Evolutionary conservation across 371 early-diverging fungal genomes (phyloP).

Genomic region (Astathelohania contejeani): DNA sequence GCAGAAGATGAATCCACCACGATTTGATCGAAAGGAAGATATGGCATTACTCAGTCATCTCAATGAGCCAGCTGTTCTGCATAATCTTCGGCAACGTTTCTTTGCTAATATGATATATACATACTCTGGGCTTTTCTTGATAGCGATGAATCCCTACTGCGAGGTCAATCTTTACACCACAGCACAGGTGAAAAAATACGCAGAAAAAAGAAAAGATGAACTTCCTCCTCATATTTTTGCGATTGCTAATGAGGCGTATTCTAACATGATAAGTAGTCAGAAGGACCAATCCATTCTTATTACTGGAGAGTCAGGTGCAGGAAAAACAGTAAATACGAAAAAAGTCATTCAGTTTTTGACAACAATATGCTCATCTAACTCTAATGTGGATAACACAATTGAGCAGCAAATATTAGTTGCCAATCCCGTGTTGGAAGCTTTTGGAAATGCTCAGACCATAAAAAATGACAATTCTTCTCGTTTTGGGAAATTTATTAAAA

Average conservation of each 20-base stretch:
- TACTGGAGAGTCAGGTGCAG: slow-evolving; percentile 98
- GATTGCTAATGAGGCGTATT: slow-evolving; percentile 77
- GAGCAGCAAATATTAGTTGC: slow-evolving; percentile 82
- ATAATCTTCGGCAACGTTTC: slow-evolving; percentile 78
- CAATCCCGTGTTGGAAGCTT: slow-evolving; percentile 92
- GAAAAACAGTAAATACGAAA: slow-evolving; percentile 98
- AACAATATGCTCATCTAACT: slow-evolving; percentile 57
- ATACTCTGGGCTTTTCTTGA: slow-evolving; percentile 92
- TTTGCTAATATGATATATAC: slow-evolving; percentile 81
- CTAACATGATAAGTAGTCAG: slow-evolving; percentile 71
- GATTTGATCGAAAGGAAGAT: slow-evolving; percentile 90
- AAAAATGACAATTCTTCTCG: slow-evolving; percentile 97
- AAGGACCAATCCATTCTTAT: slow-evolving; percentile 94
- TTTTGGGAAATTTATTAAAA: slow-evolving; percentile 96
- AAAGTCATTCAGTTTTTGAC: slow-evolving; percentile 94
- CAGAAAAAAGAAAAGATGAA: slow-evolving; percentile 63
- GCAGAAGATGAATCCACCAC: slow-evolving; percentile 92
- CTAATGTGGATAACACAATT: slow-evolving; percentile 48
- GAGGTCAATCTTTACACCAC: slow-evolving; percentile 72
- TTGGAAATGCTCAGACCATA: slow-evolving; percentile 97
- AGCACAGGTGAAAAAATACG: slow-evolving; percentile 58
- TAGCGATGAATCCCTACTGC: slow-evolving; percentile 93
- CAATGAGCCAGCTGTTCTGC: slow-evolving; percentile 90
- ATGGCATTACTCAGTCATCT: slow-evolving; percentile 88
- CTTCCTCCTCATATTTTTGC: slow-evolving; percentile 86